Evolutionary conservation across 1,284 basidiomycete genomes (phyloP), one percentile per base, ranked within the genome.

Genomic region (Phaffia rhodozyma): DNA sequence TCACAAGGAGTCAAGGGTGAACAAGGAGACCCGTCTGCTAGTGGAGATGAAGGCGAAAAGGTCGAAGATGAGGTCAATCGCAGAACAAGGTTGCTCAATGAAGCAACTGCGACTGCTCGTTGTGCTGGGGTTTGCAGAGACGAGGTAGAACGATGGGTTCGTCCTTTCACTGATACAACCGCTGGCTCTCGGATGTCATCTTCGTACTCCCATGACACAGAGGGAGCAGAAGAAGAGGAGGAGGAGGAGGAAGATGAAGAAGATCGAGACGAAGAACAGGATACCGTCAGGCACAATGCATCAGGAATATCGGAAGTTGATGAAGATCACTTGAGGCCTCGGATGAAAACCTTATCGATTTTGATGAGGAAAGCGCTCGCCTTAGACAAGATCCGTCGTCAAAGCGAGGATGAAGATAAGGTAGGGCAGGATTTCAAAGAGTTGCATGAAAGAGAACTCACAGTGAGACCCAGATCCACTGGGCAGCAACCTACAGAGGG

Each of bases 61-160:
- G 91, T 96, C 71, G 86, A 90, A 56, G 86, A 87, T 71, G 91
- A 80, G 66, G 13, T 43, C 38, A 11, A 43, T 43, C 38, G 2
- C 38, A 79, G 90, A 74, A 81, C 83, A 56, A 77, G 80, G 0
- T 76, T 97, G 51, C 79, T 97, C 66, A 82, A 85, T 60, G 85
- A 85, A 16, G 91, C 93, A 4, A 97, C 93, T 0, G 83, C 82
- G 60, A 89, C 92, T 2, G 78, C 94, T 66, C 87, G 90, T 70
- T 84, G 87, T 27, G 90, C 88, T 32, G 85, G 86, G n/a, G 90
- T 93, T 68, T 93, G 91, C 73, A 86, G 29, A 25, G 57, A 60
- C 47, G 49, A 30, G 16, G 32, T 52, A 21, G 59, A 60, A 23
- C 49, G 48, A 11, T 30, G 54, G 30, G 50, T 50, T 23, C 55